phyloP scores from a whole-genome alignment of 352 stramenopile species.

The Pythium monospermum region DNA sequence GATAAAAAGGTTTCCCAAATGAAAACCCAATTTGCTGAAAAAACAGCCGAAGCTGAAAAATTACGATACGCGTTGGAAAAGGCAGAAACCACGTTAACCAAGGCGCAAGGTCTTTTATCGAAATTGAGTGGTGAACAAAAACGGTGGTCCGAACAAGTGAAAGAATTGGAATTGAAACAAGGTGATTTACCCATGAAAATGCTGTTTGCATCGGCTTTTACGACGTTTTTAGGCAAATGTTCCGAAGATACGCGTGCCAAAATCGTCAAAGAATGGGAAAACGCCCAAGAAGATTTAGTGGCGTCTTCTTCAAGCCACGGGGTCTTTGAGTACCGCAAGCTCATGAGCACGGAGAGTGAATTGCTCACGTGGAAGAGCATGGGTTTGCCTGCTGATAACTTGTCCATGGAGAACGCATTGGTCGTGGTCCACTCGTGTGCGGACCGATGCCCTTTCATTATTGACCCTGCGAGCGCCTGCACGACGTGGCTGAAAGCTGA shows the following conservation, averaged over 20 bases:
- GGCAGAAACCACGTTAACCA: constrained; percentile 88
- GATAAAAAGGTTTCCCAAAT: constrained; percentile 86
- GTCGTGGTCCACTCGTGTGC: constrained; percentile 77
- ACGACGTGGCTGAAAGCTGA: constrained; percentile 89
- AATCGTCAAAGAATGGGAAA: constrained; percentile 80
- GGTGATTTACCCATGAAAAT: constrained; percentile 86
- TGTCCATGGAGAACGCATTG: constrained; percentile 94
- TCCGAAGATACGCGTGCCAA: constrained; percentile 81
- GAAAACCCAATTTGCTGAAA: constrained; percentile 90
- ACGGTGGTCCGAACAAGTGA: constrained; percentile 89
- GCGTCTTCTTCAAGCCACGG: constrained; percentile 4
- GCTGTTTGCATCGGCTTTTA: constrained; percentile 90
- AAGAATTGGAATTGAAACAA: constrained; percentile 74
- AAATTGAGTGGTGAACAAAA: constrained; percentile 91
- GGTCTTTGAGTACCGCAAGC: constrained; percentile 79
- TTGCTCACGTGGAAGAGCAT: constrained; percentile 92
- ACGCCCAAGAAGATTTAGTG: constrained; percentile 38
- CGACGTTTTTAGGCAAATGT: constrained; percentile 91
- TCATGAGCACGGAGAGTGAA: constrained; percentile 91
- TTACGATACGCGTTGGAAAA: constrained; percentile 83
- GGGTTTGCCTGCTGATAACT: constrained; percentile 87
- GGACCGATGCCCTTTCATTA: constrained; percentile 91
- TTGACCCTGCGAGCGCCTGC: constrained; percentile 89
- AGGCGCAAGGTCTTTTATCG: constrained; percentile 86
- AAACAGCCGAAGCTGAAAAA: constrained; percentile 91